Base-by-base conservation (phyloP, 345 rosid species). In the Sonneratia caseolaris region DNA sequence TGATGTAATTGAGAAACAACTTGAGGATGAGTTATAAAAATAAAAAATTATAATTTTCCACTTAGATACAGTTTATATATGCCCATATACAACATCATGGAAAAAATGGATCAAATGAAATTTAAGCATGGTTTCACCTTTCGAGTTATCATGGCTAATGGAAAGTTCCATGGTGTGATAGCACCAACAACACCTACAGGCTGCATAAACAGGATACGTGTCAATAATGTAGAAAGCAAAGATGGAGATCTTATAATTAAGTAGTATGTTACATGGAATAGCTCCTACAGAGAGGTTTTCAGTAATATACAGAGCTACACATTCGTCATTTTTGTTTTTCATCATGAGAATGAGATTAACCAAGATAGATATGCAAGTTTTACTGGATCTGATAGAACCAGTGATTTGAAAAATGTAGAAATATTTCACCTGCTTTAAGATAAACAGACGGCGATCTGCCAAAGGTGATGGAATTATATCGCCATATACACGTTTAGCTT, bases 141-240 rank as follows among this genome's bases (percentile, higher is more conserved):
- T 65, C 98, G 84, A 45, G 99, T 95, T 74, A 95, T 95, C 99
- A 95, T 95, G 69, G 99, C 99, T 81, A 92, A 83, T 42, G 99
- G 99, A 77, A 92, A 95, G 84, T 95, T 95, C 99, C 99, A 95
- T 7, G 99, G 99, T 27, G 94, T 78, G 72, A 95, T 86, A 59
- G 97, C 92, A 75, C 97, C 99, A 80, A 90, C 96, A 83, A 92
- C 96, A 82, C 99, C 99, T 19, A 95, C 75, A 78, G 99, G 97
- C 99, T 95, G 91, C 81, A 74, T 65, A 75, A 74, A 27, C 10
- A 57, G 37, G 38, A 67, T 67, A 27, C 15, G 38, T 19, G 48
- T 68, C 55, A 68, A 48, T 16, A 43, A 45, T 18, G 35, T 40
- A 40, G 43, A 15, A 2, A 7, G 3, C 1, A 3, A 51, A 51